phyloP scores from a whole-genome alignment of 805 yeast species.

The Yarrowia yakushimensis region DNA sequence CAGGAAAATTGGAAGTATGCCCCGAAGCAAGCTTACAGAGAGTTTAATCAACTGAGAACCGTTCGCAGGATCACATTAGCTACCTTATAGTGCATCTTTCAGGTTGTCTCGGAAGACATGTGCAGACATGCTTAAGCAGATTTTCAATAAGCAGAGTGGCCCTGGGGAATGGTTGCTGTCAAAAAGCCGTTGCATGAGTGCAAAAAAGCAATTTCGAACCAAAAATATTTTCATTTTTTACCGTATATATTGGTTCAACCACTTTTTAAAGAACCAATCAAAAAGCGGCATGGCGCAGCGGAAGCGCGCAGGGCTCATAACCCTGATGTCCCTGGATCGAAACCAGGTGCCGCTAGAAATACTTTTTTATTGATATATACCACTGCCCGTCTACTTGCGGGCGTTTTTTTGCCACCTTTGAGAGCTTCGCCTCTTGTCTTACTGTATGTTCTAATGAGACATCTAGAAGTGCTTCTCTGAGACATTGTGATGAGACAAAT shows the following conservation, averaged over 20 bases:
- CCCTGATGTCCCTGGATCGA: slow-evolving; percentile 94
- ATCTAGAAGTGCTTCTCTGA: neutral
- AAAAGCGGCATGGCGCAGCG: slow-evolving; percentile 48
- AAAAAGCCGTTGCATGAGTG: neutral
- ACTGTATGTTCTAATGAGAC: neutral
- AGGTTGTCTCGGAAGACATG: neutral
- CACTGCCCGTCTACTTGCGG: neutral
- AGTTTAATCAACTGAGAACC: neutral
- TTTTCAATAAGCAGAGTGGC: neutral
- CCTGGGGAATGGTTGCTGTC: neutral
- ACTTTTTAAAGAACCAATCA: neutral
- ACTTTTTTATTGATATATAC: neutral
- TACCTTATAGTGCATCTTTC: neutral
- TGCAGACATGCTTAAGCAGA: neutral
- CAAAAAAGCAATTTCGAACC: neutral
- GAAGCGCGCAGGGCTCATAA: slow-evolving; percentile 97
- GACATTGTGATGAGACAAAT: neutral
- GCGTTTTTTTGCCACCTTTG: slow-evolving; percentile 4
- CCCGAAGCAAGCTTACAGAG: neutral
- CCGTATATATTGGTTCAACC: neutral
- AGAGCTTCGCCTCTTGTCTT: neutral
- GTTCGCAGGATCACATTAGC: neutral
- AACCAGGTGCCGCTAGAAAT: slow-evolving; percentile 73
- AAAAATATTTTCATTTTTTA: neutral
- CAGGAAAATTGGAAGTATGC: neutral